Conservation (phyloP, 768 basidiomycete species). For the Grammothele lineata region DNA sequence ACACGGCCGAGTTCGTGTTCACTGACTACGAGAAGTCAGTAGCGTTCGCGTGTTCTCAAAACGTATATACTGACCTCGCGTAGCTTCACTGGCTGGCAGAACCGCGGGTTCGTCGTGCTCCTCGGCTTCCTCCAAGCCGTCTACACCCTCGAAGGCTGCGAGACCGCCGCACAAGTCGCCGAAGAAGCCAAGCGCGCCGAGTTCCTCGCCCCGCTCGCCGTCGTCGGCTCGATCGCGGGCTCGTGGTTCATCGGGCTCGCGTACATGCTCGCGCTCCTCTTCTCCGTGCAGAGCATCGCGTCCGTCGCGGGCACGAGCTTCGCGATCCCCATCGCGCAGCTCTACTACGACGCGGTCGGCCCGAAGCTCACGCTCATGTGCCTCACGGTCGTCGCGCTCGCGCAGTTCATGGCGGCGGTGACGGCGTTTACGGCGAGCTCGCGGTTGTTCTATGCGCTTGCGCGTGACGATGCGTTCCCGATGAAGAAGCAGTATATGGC, state of each 20-base stretch:
- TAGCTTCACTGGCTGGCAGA: slow-evolving; percentile 54
- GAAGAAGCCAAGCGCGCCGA: slow-evolving; percentile 56
- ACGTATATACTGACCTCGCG: neutral
- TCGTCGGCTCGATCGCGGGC: slow-evolving; percentile 52
- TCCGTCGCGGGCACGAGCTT: slow-evolving; percentile 45
- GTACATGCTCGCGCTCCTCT: slow-evolving; percentile 57
- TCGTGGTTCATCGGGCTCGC: slow-evolving; percentile 54
- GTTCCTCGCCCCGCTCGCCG: slow-evolving; percentile 51
- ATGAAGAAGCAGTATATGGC: slow-evolving; percentile 43
- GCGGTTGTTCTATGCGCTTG: slow-evolving; percentile 51
- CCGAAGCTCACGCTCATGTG: slow-evolving; percentile 44
- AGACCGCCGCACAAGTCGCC: slow-evolving; percentile 60
- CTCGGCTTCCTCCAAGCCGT: slow-evolving; percentile 58
- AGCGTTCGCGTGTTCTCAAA: neutral
- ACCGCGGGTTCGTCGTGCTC: slow-evolving; percentile 51
- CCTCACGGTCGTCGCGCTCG: slow-evolving; percentile 43
- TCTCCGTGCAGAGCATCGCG: slow-evolving; percentile 49
- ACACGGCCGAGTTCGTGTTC: slow-evolving; percentile 49
- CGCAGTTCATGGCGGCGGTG: slow-evolving; percentile 51
- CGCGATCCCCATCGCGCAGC: slow-evolving; percentile 57
- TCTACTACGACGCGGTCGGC: slow-evolving; percentile 53
- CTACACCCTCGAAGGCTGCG: slow-evolving; percentile 58
- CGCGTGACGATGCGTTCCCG: slow-evolving; percentile 50
- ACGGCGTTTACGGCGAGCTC: slow-evolving; percentile 59
- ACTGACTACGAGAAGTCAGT: slow-evolving; percentile 52